These are phyloP conservation scores for Wickerhamomyces sp. DNA, from an alignment of 1,139 yeast species.

Conservation along the genomic window DNA sequence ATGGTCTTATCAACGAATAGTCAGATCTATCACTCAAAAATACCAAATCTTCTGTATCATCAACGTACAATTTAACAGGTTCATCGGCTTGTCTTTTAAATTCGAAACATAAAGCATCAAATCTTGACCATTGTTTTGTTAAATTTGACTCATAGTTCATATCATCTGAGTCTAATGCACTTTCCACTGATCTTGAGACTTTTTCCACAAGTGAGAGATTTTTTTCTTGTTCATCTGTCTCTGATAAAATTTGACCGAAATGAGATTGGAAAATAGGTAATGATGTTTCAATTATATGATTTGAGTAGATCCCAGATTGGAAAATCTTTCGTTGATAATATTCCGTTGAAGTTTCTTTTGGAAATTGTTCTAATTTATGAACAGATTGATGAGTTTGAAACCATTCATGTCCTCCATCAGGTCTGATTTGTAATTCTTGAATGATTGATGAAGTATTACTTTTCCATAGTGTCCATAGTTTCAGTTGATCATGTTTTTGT, in stretches of 20 bases:
- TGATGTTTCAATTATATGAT: conserved; percentile 38
- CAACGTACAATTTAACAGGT: conserved; percentile 36
- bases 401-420: conserved; percentile 20
- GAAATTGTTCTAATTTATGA: conserved; percentile 2
- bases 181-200: conserved; percentile 28
- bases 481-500: conserved; percentile 18
- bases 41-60: conserved; percentile 13
- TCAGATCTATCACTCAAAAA: conserved; percentile 22
- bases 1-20: conserved; percentile 24
- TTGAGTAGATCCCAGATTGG: conserved; percentile 43
- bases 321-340: conserved; percentile 40
- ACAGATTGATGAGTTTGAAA: conserved; percentile 1
- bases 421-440: conserved; percentile 29
- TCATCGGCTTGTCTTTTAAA: conserved; percentile 55
- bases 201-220: conserved; percentile 26
- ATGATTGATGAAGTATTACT: conserved; percentile 52
- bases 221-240: conserved; percentile 2
- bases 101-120: conserved; percentile 63
- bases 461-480: conserved; percentile 51
- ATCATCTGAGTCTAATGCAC: conserved; percentile 20
- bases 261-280: conserved; percentile 31
- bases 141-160: conserved; percentile 27
- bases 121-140: conserved; percentile 49
- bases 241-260: conserved; percentile 4
- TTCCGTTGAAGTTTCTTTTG: conserved; percentile 25